Conservation (phyloP, 495 filamentous ascomycete genomes). For the Neurospora intermedia region DNA sequence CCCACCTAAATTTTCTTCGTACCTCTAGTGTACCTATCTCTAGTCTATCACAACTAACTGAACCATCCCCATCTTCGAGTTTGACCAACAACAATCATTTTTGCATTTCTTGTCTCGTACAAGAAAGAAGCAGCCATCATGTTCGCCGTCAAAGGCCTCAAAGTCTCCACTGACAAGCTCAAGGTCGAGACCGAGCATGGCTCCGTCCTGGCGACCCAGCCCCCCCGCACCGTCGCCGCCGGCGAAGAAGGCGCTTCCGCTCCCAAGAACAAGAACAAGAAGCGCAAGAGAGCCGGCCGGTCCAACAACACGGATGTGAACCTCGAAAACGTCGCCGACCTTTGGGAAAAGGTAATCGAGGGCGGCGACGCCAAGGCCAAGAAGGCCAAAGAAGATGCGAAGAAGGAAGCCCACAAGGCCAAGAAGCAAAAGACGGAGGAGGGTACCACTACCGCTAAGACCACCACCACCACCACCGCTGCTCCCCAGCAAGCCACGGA, state of each 20-base stretch:
- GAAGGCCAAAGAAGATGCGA: slow-evolving; percentile 23
- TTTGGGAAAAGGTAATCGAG: slow-evolving; percentile 75
- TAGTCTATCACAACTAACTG: neutral
- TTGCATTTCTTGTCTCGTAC: neutral
- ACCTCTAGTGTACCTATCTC: neutral
- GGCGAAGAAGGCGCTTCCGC: slow-evolving; percentile 19
- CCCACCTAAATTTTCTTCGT: neutral
- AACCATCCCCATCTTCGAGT: neutral
- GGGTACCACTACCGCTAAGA: neutral
- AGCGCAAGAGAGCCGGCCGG: slow-evolving; percentile 48
- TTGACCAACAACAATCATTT: neutral
- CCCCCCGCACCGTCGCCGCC: neutral
- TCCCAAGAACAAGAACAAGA: slow-evolving; percentile 29
- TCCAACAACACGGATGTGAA: slow-evolving; percentile 44
- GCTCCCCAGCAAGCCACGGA: slow-evolving; percentile 2
- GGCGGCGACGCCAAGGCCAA: slow-evolving; percentile 14
- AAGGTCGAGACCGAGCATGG: slow-evolving; percentile 50
- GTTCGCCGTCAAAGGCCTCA: slow-evolving; percentile 93
- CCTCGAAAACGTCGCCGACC: slow-evolving; percentile 56
- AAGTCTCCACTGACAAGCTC: slow-evolving; percentile 56
- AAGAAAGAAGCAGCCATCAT: slow-evolving; percentile 32
- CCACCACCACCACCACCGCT: too few relatives aligned
- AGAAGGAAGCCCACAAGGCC: slow-evolving; percentile 32
- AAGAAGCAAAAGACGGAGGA: slow-evolving; percentile 21
- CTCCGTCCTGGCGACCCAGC: slow-evolving; percentile 2